phyloP scores from a whole-genome alignment of 192 early-diverging fungal species.

The Globomyces pollinis-pini region DNA sequence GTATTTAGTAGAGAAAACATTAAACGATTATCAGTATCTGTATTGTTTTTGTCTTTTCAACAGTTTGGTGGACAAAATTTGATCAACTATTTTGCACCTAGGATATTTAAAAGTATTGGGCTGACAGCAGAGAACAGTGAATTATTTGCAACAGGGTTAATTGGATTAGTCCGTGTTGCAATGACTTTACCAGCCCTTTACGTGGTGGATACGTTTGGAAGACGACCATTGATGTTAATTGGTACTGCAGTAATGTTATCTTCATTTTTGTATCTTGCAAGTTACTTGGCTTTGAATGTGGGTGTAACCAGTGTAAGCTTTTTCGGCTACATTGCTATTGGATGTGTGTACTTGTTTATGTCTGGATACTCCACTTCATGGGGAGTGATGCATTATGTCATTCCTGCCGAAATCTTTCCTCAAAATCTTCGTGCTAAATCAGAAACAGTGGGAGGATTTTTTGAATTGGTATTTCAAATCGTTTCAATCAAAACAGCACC shows the following conservation, averaged over 20 bases:
- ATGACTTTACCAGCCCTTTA: conserved; percentile 14
- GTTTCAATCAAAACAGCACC: neutral
- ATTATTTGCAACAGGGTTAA: conserved; percentile 23
- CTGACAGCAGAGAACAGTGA: conserved; percentile 6
- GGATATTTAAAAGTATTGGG: conserved; percentile 16
- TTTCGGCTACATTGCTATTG: conserved; percentile 22
- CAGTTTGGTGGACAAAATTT: conserved; percentile 19
- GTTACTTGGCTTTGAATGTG: conserved; percentile 18
- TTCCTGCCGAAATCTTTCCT: conserved; percentile 6
- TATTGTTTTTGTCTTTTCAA: neutral
- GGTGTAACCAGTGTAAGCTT: neutral
- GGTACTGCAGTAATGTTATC: conserved; percentile 24
- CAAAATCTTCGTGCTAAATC: neutral
- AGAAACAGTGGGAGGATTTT: neutral
- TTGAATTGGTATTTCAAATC: neutral
- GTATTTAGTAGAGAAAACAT: neutral
- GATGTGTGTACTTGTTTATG: conserved; percentile 15
- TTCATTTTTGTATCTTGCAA: conserved; percentile 21
- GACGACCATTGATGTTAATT: conserved; percentile 7
- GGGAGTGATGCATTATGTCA: neutral
- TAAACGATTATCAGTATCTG: neutral
- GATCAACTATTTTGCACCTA: conserved; percentile 24
- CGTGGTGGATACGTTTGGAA: conserved; percentile 14
- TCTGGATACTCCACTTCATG: conserved; percentile 12
- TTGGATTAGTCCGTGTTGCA: conserved; percentile 15